Conservation (phyloP, 495 filamentous ascomycete genomes). For the Aspergillus cavernicola region DNA sequence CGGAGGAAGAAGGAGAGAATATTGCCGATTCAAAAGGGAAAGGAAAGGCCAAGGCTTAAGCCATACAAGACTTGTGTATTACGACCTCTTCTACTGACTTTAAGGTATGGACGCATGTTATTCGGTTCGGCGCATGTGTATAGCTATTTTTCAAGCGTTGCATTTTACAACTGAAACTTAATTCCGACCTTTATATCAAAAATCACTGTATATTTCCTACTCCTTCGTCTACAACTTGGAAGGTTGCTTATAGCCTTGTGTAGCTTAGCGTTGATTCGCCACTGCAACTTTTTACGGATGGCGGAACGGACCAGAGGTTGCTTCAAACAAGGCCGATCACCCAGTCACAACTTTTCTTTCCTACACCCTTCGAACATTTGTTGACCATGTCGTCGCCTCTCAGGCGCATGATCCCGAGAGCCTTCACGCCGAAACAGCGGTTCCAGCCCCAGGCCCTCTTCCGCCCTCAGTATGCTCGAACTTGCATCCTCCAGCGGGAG, state of each 20-base stretch:
- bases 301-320: conserved; percentile 10
- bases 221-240: neutral
- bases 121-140: neutral
- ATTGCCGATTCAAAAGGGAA: conserved; percentile 30
- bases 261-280: conserved; percentile 10
- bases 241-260: neutral
- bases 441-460: neutral
- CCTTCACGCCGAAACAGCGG: conserved; percentile 3
- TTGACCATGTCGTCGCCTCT: conserved; percentile 33
- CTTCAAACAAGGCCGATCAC: no score
- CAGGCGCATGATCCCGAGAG: conserved; percentile 26
- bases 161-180: neutral
- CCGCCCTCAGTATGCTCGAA: neutral
- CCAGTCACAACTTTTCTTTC: conserved; percentile 18
- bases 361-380: conserved; percentile 8
- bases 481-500: conserved; percentile 6
- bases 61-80: conserved; percentile 11
- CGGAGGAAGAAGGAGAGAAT: conserved; percentile 48
- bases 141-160: neutral
- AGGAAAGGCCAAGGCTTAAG: conserved; percentile 41
- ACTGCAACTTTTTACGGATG: conserved; percentile 16
- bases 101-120: neutral
- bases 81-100: conserved; percentile 19
- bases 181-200: no score
- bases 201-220: no score